Evolutionary conservation across 148 eudicot species (phyloP).

Genomic region (Rhododendron henanense): DNA sequence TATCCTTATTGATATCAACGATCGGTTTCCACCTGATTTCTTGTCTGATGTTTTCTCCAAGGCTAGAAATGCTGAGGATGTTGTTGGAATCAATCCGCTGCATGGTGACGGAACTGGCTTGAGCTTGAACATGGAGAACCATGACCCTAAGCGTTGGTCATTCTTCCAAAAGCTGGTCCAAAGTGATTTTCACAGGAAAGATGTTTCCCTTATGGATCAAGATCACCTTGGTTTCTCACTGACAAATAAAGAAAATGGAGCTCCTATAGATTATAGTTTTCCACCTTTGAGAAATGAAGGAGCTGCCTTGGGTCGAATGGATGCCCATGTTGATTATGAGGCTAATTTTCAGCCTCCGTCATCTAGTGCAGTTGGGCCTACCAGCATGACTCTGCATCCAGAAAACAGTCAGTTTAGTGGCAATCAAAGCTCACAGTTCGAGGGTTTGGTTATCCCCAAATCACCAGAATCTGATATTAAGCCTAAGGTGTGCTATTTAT

Average conservation of each 20-base stretch:
- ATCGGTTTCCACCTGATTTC: constrained; percentile 58
- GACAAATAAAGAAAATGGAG: constrained; percentile 28
- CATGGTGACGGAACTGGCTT: constrained; percentile 55
- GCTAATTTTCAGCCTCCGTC: constrained; percentile 27
- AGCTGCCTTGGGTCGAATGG: constrained; percentile 27
- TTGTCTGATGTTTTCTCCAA: constrained; percentile 52
- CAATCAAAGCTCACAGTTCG: constrained; percentile 31
- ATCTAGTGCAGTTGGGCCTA: constrained; percentile 25
- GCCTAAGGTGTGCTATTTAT: constrained; percentile 22
- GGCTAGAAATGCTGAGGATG: constrained; percentile 37
- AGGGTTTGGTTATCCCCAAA: constrained; percentile 24
- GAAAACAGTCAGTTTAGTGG: constrained; percentile 28
- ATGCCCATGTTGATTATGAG: constrained; percentile 30
- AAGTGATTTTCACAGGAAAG: constrained; percentile 37
- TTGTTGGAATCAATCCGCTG: constrained; percentile 29
- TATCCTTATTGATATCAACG: constrained; percentile 59
- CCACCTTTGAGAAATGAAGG: constrained; percentile 31
- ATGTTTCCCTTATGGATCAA: constrained; percentile 59
- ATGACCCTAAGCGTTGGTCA: constrained; percentile 54
- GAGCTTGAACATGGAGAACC: constrained; percentile 60
- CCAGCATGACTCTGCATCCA: constrained; percentile 27
- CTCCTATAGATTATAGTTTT: constrained; percentile 32
- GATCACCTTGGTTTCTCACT: constrained; percentile 47
- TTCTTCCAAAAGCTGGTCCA: constrained; percentile 51
- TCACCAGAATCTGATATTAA: constrained; percentile 33